Percentiles rank a stretch among this genome's conserved stretches.
These are phyloP conservation scores for Entomophthora muscae DNA, from an alignment of 371 early-diverging fungal genomes.

Conservation along the genomic window DNA sequence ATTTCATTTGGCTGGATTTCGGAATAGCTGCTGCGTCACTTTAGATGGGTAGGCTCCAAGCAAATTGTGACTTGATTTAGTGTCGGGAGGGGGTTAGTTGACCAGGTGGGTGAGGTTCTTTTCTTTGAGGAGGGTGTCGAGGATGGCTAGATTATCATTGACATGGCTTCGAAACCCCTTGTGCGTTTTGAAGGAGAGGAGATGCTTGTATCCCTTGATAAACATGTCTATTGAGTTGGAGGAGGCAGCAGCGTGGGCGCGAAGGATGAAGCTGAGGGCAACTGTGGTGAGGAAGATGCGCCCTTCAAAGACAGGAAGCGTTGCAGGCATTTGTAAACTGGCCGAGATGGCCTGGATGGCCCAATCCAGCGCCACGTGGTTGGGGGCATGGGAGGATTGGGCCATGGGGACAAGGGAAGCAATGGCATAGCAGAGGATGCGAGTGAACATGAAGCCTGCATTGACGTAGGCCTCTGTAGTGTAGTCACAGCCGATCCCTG, in stretches of 20 bases:
- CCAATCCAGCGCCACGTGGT: neutral
- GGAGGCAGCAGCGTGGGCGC: neutral
- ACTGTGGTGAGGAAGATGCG: conserved; percentile 1
- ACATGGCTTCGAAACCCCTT: conserved; percentile 23
- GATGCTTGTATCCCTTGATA: neutral
- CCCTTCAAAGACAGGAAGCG: neutral
- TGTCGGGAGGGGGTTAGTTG: neutral
- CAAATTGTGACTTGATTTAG: no score
- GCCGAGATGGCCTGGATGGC: neutral
- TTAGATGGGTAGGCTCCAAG: no score
- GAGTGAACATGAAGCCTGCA: neutral
- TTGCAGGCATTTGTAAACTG: neutral
- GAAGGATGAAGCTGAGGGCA: neutral
- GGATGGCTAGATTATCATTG: conserved; percentile 36
- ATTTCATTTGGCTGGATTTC: no score
- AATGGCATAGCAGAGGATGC: neutral
- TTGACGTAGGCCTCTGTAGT: neutral
- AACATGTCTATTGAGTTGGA: neutral
- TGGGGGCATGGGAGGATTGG: neutral
- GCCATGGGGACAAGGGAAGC: neutral
- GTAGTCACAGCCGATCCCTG: neutral
- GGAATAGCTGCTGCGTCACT: no score
- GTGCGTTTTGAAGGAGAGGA: conserved; percentile 3
- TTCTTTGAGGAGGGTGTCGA: conserved; percentile 72
- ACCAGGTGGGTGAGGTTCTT: conserved; percentile 6